phyloP scores from a whole-genome alignment of 1,284 basidiomycete genomes.

The Cryptococcus sp. region DNA sequence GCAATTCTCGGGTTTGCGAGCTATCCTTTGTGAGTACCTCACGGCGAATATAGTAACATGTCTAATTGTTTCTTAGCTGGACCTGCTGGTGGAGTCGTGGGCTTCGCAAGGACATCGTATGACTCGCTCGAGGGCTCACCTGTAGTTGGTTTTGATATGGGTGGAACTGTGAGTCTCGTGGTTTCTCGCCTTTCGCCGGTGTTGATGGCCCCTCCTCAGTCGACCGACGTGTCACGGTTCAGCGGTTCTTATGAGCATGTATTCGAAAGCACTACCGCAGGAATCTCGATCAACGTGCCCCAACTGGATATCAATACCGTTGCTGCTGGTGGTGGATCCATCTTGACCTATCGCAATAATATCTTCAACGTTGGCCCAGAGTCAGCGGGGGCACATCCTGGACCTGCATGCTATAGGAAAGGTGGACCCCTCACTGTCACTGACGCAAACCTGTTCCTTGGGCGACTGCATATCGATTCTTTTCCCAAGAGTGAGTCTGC shows the following conservation, averaged over 20 bases:
- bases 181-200: neutral
- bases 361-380: constrained; percentile 41
- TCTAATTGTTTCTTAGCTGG: constrained; percentile 35
- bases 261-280: constrained; percentile 75
- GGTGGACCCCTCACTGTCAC: constrained; percentile 54
- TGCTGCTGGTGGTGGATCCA: constrained; percentile 53
- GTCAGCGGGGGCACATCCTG: constrained; percentile 40
- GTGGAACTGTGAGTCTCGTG: constrained; percentile 41
- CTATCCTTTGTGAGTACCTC: constrained; percentile 39
- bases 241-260: constrained; percentile 43
- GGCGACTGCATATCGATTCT: constrained; percentile 43
- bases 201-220: constrained; percentile 36
- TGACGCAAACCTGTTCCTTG: constrained; percentile 54
- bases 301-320: constrained; percentile 50
- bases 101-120: constrained; percentile 52
- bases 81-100: constrained; percentile 60
- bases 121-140: constrained; percentile 39
- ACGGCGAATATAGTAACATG: neutral
- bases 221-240: constrained; percentile 67
- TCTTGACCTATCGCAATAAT: constrained; percentile 51
- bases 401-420: constrained; percentile 53
- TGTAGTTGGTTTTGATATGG: constrained; percentile 58
- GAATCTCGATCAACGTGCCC: constrained; percentile 52
- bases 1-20: constrained; percentile 42
- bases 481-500: constrained; percentile 62